Evolutionary conservation across 495 filamentous ascomycete genomes (phyloP).

Genomic region (Xylona heveae): DNA sequence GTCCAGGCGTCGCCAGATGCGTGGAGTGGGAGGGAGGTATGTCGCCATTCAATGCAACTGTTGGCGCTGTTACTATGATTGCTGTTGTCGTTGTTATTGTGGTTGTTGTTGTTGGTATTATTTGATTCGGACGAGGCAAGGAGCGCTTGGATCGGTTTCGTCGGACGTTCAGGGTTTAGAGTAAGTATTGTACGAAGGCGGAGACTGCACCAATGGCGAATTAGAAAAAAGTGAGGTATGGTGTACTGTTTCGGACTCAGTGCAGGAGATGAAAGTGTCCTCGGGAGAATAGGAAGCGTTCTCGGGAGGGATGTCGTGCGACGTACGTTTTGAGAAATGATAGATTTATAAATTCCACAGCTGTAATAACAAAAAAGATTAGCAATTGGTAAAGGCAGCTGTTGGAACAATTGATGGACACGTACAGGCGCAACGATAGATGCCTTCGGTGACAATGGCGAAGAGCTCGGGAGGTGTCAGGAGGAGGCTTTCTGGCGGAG

Average conservation of each 20-base stretch:
- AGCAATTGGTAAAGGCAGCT: neutral
- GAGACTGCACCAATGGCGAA: slow-evolving; percentile 1
- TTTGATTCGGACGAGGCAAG: neutral
- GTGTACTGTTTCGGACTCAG: no score
- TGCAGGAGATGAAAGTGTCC: no score
- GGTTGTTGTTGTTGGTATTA: no score
- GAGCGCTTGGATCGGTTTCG: slow-evolving; percentile 1
- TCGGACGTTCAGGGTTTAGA: slow-evolving; percentile 1
- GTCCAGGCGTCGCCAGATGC: neutral
- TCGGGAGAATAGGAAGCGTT: no score
- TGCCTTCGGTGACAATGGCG: slow-evolving; percentile 2
- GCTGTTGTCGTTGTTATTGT: no score
- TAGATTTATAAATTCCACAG: slow-evolving; percentile 3
- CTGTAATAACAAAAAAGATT: neutral
- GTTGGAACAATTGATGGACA: neutral
- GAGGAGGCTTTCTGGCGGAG: neutral
- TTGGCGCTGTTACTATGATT: no score
- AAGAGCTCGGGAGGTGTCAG: slow-evolving; percentile 1
- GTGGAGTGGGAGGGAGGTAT: no score
- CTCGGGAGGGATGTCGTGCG: neutral
- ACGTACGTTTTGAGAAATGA: neutral
- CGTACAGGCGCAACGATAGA: slow-evolving; percentile 2
- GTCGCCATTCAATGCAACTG: no score
- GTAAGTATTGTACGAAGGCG: slow-evolving; percentile 2
- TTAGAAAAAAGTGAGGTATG: neutral